Percentiles rank a stretch among this genome's conserved stretches.
phyloP scores from a whole-genome alignment of 441 rosid genomes.

The Cnidoscolus chayamansa region DNA sequence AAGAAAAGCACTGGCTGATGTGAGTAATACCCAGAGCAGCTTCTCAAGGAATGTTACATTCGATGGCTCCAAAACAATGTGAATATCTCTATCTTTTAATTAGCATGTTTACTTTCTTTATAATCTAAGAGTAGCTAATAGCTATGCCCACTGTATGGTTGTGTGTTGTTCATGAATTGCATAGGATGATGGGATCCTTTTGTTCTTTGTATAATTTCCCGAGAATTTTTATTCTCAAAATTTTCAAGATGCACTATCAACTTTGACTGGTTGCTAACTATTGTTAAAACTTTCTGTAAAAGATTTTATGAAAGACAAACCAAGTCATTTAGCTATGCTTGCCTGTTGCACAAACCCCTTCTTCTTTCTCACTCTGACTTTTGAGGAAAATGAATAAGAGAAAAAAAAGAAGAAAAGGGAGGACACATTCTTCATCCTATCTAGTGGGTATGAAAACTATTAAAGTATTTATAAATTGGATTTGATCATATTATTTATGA shows the following conservation, averaged over 20 bases:
- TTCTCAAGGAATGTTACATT: conserved; percentile 29
- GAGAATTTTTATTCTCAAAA: neutral
- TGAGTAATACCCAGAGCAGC: conserved; percentile 51
- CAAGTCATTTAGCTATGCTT: neutral
- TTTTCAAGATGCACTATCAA: neutral
- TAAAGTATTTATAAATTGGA: neutral
- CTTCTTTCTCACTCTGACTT: neutral
- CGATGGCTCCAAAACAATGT: conserved; percentile 58
- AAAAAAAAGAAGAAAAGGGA: neutral
- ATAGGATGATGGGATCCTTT: neutral
- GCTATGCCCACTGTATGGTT: neutral
- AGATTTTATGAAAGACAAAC: conserved; percentile 5
- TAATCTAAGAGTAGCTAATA: neutral
- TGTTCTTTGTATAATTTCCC: neutral
- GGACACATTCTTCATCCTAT: neutral
- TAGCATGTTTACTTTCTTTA: conserved; percentile 9
- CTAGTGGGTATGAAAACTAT: neutral
- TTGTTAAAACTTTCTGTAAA: neutral
- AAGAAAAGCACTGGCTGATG: conserved; percentile 78
- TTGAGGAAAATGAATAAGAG: neutral
- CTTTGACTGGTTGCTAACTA: neutral
- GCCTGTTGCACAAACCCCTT: neutral
- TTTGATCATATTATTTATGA: neutral
- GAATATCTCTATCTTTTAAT: conserved; percentile 28
- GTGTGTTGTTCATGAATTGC: neutral